Evolutionary conservation across 1,284 basidiomycete species (phyloP).

Genomic region (Singerocomus rubriflavus): DNA sequence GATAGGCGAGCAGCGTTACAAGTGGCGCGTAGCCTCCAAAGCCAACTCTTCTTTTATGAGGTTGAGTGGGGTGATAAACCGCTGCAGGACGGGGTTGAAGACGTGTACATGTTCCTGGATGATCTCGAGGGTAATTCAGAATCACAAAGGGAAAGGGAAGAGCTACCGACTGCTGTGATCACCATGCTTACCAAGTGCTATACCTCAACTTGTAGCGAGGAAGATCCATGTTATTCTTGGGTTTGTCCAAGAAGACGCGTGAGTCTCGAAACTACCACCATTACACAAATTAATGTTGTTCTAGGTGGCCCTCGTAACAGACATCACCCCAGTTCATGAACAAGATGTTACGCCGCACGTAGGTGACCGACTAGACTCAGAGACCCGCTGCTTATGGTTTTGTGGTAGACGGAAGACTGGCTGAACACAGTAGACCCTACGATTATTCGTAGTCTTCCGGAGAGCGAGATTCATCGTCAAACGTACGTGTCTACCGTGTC

Average conservation of each 20-base stretch:
- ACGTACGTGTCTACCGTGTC: conserved; percentile 43
- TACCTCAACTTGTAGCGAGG: conserved; percentile 75
- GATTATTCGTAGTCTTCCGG: conserved; percentile 69
- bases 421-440: conserved; percentile 61
- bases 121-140: conserved; percentile 72
- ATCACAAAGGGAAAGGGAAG: conserved; percentile 58
- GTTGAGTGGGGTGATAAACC: conserved; percentile 91
- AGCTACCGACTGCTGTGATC: conserved; percentile 82
- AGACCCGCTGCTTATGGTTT: conserved; percentile 22
- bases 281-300: conserved; percentile 13
- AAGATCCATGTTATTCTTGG: conserved; percentile 67
- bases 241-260: conserved; percentile 65
- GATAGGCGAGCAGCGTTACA: conserved; percentile 82
- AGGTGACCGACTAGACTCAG: conserved; percentile 4
- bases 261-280: conserved; percentile 20
- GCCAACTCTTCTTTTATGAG: conserved; percentile 94
- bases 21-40: conserved; percentile 86
- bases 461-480: conserved; percentile 83
- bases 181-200: conserved; percentile 84
- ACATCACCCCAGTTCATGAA: conserved; percentile 20
- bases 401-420: conserved; percentile 64
- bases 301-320: conserved; percentile 25
- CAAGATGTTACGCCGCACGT: conserved; percentile 29
- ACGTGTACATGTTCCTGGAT: conserved; percentile 95
- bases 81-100: conserved; percentile 87